Evolutionary conservation across 352 stramenopile genomes (phyloP), one percentile per base, ranked within the genome.

Genomic region (Phytophthora podocarpi): DNA sequence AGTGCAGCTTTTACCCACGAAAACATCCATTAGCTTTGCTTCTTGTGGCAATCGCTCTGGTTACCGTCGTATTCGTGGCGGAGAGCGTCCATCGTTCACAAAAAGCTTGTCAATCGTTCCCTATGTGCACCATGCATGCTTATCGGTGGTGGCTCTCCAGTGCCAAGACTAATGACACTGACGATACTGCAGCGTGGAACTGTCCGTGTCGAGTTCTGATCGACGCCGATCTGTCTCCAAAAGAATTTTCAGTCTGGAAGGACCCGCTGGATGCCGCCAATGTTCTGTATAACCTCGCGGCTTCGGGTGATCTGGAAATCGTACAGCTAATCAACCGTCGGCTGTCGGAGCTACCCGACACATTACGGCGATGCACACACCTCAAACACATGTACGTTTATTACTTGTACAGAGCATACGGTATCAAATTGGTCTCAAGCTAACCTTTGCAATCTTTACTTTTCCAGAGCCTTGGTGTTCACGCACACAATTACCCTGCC

Each of bases 191-290:
- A n/a, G n/a, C n/a, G n/a, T 40, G 13, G 30, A 65, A 67, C 23
- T 83, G 74, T 53, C 68, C 74, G 6, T 79, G 74, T 10, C 56
- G 60, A 1, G 54, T 66, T n/a, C 43, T 79, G 3, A 57, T 77
- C 15, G 65, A 79, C 27, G 30, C 48, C 6, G 59, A 72, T 35
- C 4, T 48, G 4, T 37, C 48, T 0, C 50, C 67, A 1, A 46
- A 61, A 28, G 66, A 49, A 0, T 72, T 68, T 27, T 63, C 47
- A 7, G 45, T 60, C 5, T 81, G 69, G 72, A 21, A 45, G 5
- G 16, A 59, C 1, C 66, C 72, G 0, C 48, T 20, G 2, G 48
- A 74, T 35, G 47, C 23, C 16, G 67, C 62, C 3, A 21, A 18
- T 8, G 65, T 47, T 24, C 59, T 81, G 12, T 46, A 41, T 9